These are phyloP conservation scores for Pestalotiopsis sp. DNA, from an alignment of 2,329 filamentous ascomycete species.

Conservation along the genomic window DNA sequence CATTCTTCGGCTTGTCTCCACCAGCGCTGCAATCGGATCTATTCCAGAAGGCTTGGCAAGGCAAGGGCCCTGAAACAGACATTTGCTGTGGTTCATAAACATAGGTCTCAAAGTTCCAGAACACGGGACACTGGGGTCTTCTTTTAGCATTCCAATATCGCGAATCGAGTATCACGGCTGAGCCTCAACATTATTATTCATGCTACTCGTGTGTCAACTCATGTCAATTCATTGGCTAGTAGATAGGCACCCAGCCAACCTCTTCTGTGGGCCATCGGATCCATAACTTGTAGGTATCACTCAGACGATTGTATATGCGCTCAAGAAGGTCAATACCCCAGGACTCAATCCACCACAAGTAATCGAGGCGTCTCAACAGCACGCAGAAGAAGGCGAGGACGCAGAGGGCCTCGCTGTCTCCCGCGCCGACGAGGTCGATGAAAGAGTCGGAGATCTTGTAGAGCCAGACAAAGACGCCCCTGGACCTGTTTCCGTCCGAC, in stretches of 20 bases:
- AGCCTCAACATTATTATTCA: background rate
- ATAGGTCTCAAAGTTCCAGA: background rate
- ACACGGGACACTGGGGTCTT: background rate
- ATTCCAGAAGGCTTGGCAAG: background rate
- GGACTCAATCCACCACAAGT: conserved; percentile 4
- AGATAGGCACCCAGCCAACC: conserved; percentile 4
- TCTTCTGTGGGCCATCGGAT: conserved; percentile 9
- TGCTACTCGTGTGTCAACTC: background rate
- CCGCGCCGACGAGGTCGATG: background rate
- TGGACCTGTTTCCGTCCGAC: background rate
- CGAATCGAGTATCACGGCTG: background rate
- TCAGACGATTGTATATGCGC: conserved; percentile 2
- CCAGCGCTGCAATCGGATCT: background rate
- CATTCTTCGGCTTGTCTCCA: background rate
- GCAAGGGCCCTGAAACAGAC: background rate
- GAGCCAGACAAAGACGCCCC: conserved; percentile 3
- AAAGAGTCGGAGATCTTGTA: background rate
- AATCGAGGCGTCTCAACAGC: background rate
- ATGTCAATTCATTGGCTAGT: background rate
- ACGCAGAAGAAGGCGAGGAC: conserved; percentile 8
- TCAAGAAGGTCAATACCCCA: conserved; percentile 9
- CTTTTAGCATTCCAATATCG: background rate
- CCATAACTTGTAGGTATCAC: conserved; percentile 3
- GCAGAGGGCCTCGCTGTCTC: conserved; percentile 2
- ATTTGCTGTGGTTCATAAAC: background rate